Evolutionary conservation across 2,329 filamentous ascomycete genomes (phyloP), one percentile per base, ranked within the genome.

Genomic region (Botrytis elliptica): DNA sequence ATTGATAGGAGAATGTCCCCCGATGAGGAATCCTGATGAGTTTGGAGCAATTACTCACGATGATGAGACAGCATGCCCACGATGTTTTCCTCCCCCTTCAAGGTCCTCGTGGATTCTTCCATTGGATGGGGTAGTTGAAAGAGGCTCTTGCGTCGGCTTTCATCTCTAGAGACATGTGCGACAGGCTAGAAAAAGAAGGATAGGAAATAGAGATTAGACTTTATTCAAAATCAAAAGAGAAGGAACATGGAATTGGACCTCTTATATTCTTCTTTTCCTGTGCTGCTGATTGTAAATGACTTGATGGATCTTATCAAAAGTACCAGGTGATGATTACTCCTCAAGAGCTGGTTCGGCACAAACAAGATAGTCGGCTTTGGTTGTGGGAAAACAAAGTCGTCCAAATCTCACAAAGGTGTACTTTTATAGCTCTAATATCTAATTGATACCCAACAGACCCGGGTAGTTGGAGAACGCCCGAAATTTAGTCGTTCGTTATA

Each of bases 181-280:
- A 14, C 25, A 16, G 60, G 38, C 14, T 62, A 36, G 9, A 25
- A 62, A 8, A 20, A 63, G 18, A 42, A 63, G 5, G 38, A 42
- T 29, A 63, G 25, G 7, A 63, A 6, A 1, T 29, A 63, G 1
- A 18, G 20, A 4, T 29, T 42, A 29, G n/a, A 64, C 0, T 18
- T 6, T 55, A 1, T 8, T 38, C 16, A 4, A 20, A 29, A 42
- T 4, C 3, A 9, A 4, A 29, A 9, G 4, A 64, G 38, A 42
- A 10, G 20, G 0, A 63, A 5, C 6, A 42, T 63, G 0, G n/a
- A 3, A 29, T 29, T 2, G 1, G 2, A 29, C 4, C 4, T n/a
- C 22, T 5, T 8, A 20, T 5, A 12, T 10, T 33, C 33, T 40
- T 42, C 3, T 22, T 29, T n/a, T 64, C 1, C 14, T 64, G 2